A percentile compares a stretch with the other conserved stretches of the same genome.
These are phyloP conservation scores for Monilinia aucupariae DNA, from an alignment of 2,329 filamentous ascomycete genomes.

Conservation along the genomic window DNA sequence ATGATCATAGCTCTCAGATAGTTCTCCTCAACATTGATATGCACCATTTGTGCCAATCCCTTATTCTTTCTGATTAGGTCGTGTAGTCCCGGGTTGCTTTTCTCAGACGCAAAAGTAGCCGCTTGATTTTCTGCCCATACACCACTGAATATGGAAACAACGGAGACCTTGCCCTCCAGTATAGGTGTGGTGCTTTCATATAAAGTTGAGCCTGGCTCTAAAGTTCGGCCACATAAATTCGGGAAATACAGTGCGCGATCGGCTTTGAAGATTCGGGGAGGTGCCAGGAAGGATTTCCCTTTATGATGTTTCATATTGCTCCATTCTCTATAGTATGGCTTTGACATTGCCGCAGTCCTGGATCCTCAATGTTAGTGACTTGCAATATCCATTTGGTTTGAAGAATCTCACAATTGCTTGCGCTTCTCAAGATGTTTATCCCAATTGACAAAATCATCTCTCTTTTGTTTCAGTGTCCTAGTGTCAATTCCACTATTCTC, in stretches of 20 bases:
- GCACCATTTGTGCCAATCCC: constrained; percentile 66
- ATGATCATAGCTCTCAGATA: constrained; percentile 57
- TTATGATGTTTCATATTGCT: constrained; percentile 74
- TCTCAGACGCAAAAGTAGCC: constrained; percentile 60
- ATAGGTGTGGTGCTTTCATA: constrained; percentile 67
- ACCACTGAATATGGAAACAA: constrained; percentile 77
- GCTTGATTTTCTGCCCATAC: constrained; percentile 82
- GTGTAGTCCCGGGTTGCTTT: constrained; percentile 64
- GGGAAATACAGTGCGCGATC: constrained; percentile 88
- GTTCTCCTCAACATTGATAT: constrained; percentile 86
- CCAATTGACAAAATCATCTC: constrained; percentile 77
- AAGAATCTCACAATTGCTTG: constrained; percentile 58
- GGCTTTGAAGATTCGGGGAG: constrained; percentile 74
- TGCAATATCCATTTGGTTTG: background rate
- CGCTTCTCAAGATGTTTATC: constrained; percentile 76
- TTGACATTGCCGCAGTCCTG: constrained; percentile 69
- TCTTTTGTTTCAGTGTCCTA: constrained; percentile 61
- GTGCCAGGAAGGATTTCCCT: constrained; percentile 88
- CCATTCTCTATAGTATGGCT: constrained; percentile 96
- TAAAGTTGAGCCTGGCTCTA: constrained; percentile 48
- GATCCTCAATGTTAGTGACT: constrained; percentile 18
- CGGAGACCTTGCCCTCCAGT: constrained; percentile 65
- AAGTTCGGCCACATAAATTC: constrained; percentile 77
- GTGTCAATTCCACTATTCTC: constrained; percentile 76
- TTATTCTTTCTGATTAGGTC: constrained; percentile 50